Conservation (phyloP, 306 rosid species). For the Prunus armeniaca region DNA sequence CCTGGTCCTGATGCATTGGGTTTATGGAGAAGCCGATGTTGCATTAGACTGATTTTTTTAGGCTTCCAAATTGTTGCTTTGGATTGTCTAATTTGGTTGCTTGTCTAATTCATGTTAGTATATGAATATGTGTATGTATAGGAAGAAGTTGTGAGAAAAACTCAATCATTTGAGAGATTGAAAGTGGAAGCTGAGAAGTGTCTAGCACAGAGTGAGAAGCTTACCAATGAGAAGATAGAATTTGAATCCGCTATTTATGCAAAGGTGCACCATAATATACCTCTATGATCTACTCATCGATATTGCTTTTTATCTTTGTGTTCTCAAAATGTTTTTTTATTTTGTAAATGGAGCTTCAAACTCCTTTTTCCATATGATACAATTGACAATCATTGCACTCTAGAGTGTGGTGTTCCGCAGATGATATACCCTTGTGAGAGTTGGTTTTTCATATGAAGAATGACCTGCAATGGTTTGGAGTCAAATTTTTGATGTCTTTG, state of each 20-base stretch:
- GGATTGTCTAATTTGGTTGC: not conserved
- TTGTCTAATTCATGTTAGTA: not conserved
- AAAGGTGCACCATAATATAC: conserved; percentile 44
- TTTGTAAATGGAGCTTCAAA: conserved; percentile 5
- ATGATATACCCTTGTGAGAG: not conserved
- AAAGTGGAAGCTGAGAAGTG: conserved; percentile 82
- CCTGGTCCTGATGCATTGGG: not conserved
- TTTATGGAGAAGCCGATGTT: not conserved
- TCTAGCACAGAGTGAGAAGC: conserved; percentile 70
- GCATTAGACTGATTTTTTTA: not conserved
- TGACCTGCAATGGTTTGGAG: not conserved
- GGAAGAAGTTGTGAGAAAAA: conserved; percentile 84
- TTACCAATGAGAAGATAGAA: conserved; percentile 64
- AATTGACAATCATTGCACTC: not conserved
- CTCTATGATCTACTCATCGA: not conserved
- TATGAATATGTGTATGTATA: conserved; percentile 29
- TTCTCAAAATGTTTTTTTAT: not conserved
- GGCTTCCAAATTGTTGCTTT: not conserved
- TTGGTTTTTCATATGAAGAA: not conserved
- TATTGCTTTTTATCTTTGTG: not conserved
- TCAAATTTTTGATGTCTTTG: not conserved
- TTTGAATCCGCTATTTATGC: conserved; percentile 68
- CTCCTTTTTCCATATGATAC: not conserved
- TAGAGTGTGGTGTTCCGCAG: not conserved
- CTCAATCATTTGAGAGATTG: conserved; percentile 65